Evolutionary conservation across 352 stramenopile genomes (phyloP), one percentile per base, ranked within the genome.

Genomic region (Thalassiosira sp.): DNA sequence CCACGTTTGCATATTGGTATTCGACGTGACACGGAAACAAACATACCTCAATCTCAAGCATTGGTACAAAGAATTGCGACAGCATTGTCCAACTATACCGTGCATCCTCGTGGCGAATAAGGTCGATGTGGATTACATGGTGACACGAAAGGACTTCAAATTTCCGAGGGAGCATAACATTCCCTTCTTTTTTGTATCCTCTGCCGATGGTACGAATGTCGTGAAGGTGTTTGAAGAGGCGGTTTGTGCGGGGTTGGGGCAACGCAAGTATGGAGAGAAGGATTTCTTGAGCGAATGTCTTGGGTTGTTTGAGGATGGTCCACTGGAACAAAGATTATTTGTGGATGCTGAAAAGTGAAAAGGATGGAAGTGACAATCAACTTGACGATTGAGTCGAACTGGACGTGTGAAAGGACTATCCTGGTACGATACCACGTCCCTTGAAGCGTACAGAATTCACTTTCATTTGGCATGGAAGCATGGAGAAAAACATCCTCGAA

Each of bases 121-220:
- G 80, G 97, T 98, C 53, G 95, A 98, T 84, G 90, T 98, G 22
- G 93, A 98, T 82, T 93, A 97, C 72, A 80, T 74, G 45, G 94
- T 98, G n/a, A 98, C 95, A 7, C 95, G 78, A 74, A 98, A 98
- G 82, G 95, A 95, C 71, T 98, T 98, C 78, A 97, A 97, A 82
- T 98, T 98, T 72, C 93, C 95, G 35, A 89, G 93, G 81, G 95
- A 95, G 22, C 89, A 98, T 82, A 95, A 95, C 80, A 86, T 98
- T 22, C 92, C 94, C 5, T 97, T 98, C 72, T 95, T 93, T 48
- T 98, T 98, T 75, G 94, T 97, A 3, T 98, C 94, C 11, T 94
- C 95, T 0, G 95, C 95, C 0, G 95, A 98, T 80, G 96, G 95
- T 22, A 97, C 95, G 5, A 98, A 98, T 77, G 95, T 98, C 35